These are phyloP conservation scores for Beauveria sp. DNA, from an alignment of 2,329 filamentous ascomycete species.

Conservation along the genomic window DNA sequence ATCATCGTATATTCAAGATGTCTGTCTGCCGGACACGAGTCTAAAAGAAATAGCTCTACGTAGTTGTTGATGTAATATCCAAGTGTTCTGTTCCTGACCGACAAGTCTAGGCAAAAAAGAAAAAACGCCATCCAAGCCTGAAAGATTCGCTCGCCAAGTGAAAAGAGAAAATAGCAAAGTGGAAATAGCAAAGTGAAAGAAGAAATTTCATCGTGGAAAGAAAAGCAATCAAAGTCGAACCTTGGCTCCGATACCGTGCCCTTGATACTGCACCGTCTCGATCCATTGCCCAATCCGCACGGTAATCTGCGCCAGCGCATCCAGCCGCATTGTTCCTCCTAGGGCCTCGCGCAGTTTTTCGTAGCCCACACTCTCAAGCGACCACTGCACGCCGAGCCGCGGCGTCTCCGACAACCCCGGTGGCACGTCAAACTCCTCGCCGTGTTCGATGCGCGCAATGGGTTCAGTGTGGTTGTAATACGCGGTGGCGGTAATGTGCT, in stretches of 20 bases:
- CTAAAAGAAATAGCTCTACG: background rate
- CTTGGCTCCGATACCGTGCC: constrained; percentile 62
- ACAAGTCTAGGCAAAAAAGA: background rate
- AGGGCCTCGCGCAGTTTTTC: constrained; percentile 73
- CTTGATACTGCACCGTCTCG: constrained; percentile 63
- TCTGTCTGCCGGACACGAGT: background rate
- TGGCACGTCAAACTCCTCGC: constrained; percentile 65
- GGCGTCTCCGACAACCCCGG: constrained; percentile 71
- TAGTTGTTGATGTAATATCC: no score
- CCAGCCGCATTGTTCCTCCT: constrained; percentile 70
- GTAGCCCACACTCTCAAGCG: constrained; percentile 69
- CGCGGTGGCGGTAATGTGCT: constrained; percentile 74
- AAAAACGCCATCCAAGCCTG: background rate
- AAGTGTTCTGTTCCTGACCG: constrained; percentile 7
- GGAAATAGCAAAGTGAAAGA: background rate
- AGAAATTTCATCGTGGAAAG: background rate
- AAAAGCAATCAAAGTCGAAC: constrained; percentile 22
- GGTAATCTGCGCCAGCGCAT: constrained; percentile 68
- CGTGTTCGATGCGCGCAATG: constrained; percentile 70
- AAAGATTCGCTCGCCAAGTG: background rate
- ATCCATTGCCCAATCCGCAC: constrained; percentile 69
- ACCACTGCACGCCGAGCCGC: constrained; percentile 74
- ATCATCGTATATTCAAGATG: background rate
- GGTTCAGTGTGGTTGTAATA: constrained; percentile 74
- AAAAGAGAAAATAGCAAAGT: background rate